These are phyloP conservation scores for Eleusine indica DNA, from an alignment of 176 grass and related monocot species.

Conservation along the genomic window DNA sequence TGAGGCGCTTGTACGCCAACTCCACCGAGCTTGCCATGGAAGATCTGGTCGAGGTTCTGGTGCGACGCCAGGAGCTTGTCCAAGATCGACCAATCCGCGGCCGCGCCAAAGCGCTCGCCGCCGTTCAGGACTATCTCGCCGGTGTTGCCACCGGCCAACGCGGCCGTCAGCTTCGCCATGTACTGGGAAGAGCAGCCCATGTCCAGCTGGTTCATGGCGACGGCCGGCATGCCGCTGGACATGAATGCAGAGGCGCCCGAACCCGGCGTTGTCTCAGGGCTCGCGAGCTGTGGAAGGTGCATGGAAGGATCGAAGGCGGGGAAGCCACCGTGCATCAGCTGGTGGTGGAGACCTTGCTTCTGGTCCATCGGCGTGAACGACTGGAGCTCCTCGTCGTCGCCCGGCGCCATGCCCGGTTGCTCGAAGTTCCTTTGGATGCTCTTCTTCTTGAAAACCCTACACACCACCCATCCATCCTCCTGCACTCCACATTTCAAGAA, in stretches of 20 bases:
- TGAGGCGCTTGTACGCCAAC: constrained; percentile 1
- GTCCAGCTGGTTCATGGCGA: constrained; percentile 49
- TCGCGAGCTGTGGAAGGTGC: constrained; percentile 75
- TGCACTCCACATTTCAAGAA: constrained; percentile 33
- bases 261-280: constrained; percentile 35
- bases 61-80: constrained; percentile 89
- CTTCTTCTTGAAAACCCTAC: constrained; percentile 81
- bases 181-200: constrained; percentile 52
- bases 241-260: constrained; percentile 11
- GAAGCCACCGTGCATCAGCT: constrained; percentile 46
- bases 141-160: not conserved
- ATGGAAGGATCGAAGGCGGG: constrained; percentile 53
- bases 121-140: constrained; percentile 4
- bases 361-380: constrained; percentile 45
- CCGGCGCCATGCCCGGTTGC: constrained; percentile 37
- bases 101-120: constrained; percentile 32
- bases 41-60: constrained; percentile 74
- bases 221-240: not conserved
- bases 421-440: constrained; percentile 56
- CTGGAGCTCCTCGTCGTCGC: constrained; percentile 47
- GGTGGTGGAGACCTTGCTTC: constrained; percentile 49
- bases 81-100: constrained; percentile 81
- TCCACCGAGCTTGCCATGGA: constrained; percentile 56
- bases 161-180: constrained; percentile 51
- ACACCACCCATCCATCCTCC: constrained; percentile 78